phyloP scores from a whole-genome alignment of 2,329 filamentous ascomycete genomes.

The Ascochyta fabae region DNA sequence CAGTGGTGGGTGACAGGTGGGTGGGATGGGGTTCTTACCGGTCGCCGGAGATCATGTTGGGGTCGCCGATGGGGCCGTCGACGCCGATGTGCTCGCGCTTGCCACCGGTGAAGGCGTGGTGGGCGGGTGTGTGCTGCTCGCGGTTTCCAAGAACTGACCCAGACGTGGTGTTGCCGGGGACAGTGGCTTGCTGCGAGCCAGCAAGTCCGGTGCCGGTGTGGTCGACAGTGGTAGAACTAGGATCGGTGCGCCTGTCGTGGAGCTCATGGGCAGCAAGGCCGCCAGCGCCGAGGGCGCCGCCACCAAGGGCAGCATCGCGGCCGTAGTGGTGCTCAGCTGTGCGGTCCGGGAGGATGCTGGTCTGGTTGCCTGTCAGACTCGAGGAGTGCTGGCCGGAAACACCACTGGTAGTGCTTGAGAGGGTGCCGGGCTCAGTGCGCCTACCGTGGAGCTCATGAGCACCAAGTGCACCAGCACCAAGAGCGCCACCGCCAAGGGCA shows the following conservation, averaged over 20 bases:
- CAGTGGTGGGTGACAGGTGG: slow-evolving; percentile 1
- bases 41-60: slow-evolving; percentile 34
- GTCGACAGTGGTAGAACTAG: background rate
- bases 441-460: slow-evolving; percentile 31
- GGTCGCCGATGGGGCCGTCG: slow-evolving; percentile 40
- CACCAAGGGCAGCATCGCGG: slow-evolving; percentile 37
- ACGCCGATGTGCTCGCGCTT: slow-evolving; percentile 39
- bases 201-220: slow-evolving; percentile 5
- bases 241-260: slow-evolving; percentile 30
- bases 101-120: slow-evolving; percentile 6
- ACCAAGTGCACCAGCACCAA: slow-evolving; percentile 39
- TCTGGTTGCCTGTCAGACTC: slow-evolving; percentile 1
- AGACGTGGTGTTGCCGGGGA: slow-evolving; percentile 8
- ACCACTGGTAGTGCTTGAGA: background rate
- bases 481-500: slow-evolving; percentile 37
- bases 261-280: slow-evolving; percentile 30
- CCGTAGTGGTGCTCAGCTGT: slow-evolving; percentile 30
- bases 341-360: slow-evolving; percentile 9
- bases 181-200: slow-evolving; percentile 3
- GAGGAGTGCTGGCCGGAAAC: slow-evolving; percentile 3
- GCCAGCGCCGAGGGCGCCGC: slow-evolving; percentile 37
- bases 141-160: slow-evolving; percentile 1
- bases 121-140: slow-evolving; percentile 5
- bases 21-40: slow-evolving; percentile 28
- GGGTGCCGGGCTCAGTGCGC: background rate